Evolutionary conservation across 495 filamentous ascomycete genomes (phyloP).

Genomic region (Lophium mytilinum): DNA sequence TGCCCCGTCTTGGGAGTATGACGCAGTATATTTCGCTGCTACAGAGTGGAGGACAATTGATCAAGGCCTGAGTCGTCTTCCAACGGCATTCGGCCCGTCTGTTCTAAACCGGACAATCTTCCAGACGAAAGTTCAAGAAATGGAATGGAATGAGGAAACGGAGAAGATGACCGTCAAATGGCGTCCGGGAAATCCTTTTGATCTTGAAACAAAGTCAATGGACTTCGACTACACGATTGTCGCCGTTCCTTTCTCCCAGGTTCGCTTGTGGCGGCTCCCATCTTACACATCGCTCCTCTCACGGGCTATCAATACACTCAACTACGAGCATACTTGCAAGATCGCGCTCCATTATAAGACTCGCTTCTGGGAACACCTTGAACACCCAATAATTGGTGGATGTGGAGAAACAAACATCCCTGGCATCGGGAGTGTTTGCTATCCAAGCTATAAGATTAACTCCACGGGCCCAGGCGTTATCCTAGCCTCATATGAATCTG

Average conservation of each 20-base stretch:
- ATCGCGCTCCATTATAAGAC: conserved; percentile 54
- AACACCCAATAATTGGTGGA: conserved; percentile 54
- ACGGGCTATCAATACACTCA: conserved; percentile 53
- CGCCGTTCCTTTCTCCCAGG: conserved; percentile 52
- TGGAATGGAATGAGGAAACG: conserved; percentile 32
- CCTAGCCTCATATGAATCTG: conserved; percentile 49
- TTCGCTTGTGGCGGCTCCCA: conserved; percentile 35
- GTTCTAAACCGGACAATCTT: conserved; percentile 49
- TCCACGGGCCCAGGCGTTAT: conserved; percentile 52
- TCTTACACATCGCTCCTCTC: conserved; percentile 43
- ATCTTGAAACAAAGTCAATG: conserved; percentile 18
- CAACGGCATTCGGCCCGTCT: conserved; percentile 52
- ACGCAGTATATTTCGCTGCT: conserved; percentile 52
- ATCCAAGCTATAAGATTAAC: conserved; percentile 58
- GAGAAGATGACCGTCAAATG: conserved; percentile 1
- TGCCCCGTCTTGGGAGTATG: conserved; percentile 33
- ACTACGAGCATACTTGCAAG: conserved; percentile 55
- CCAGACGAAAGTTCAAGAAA: conserved; percentile 42
- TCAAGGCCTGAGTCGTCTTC: conserved; percentile 52
- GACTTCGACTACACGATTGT: conserved; percentile 60
- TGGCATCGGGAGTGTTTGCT: conserved; percentile 52
- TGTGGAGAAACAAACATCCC: conserved; percentile 52
- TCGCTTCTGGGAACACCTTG: conserved; percentile 61
- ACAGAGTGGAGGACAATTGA: conserved; percentile 58
- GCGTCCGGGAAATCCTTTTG: conserved; percentile 20